A percentile compares a stretch with the other conserved stretches of the same genome.
These are phyloP conservation scores for Cercospora sp. DNA, from an alignment of 2,329 filamentous ascomycete genomes.

Conservation along the genomic window DNA sequence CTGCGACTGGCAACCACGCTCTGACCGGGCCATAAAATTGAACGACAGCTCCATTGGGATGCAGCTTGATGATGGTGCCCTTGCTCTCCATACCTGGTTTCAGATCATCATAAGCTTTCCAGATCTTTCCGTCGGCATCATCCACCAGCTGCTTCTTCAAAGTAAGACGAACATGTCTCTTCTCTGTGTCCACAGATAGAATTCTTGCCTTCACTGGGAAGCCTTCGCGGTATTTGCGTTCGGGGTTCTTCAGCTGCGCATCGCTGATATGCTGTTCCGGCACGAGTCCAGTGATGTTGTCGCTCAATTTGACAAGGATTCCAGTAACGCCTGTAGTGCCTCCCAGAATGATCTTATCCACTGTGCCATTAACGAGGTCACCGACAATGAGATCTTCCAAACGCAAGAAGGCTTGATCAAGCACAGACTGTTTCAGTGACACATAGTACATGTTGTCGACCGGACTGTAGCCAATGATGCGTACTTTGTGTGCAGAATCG, in stretches of 20 bases:
- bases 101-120: constrained; percentile 75
- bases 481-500: constrained; percentile 74
- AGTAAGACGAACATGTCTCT: constrained; percentile 79
- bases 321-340: constrained; percentile 76
- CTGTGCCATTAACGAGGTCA: constrained; percentile 73
- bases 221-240: constrained; percentile 92
- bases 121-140: constrained; percentile 64
- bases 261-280: constrained; percentile 87
- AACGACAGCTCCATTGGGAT: constrained; percentile 77
- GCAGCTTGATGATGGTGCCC: constrained; percentile 82
- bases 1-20: constrained; percentile 86
- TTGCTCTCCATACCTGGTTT: constrained; percentile 73
- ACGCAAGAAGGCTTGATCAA: constrained; percentile 87
- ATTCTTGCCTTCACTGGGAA: constrained; percentile 82
- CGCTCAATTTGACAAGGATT: constrained; percentile 77
- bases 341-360: constrained; percentile 82
- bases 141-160: constrained; percentile 93
- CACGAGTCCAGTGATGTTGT: constrained; percentile 86
- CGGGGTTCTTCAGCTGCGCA: constrained; percentile 81
- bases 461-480: constrained; percentile 82
- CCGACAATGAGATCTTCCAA: constrained; percentile 86
- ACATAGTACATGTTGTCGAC: constrained; percentile 83
- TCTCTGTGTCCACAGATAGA: constrained; percentile 72
- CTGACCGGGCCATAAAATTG: constrained; percentile 85
- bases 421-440: constrained; percentile 76